Conservation (phyloP, 2,329 filamentous ascomycete genomes). For the Xylariaceae sp. region DNA sequence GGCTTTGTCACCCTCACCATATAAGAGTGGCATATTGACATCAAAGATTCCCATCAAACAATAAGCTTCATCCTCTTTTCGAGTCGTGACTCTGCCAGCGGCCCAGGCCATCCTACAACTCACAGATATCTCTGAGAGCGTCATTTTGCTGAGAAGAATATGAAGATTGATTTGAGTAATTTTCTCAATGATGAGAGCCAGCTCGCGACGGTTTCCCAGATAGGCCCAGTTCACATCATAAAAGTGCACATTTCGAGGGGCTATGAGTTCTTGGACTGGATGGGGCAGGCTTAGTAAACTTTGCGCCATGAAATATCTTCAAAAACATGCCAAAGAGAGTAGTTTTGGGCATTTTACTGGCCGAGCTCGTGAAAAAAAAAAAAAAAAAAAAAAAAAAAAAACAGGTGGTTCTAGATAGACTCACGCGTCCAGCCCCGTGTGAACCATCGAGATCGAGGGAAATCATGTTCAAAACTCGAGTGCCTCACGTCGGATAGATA, state of each 20-base stretch:
- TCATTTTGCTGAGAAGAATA: background rate
- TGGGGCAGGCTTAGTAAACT: background rate
- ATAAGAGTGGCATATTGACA: constrained; percentile 12
- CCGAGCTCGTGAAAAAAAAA: background rate
- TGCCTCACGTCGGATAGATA: background rate
- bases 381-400: background rate
- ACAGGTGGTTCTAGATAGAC: background rate
- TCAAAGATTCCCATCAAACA: constrained; percentile 10
- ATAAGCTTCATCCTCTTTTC: constrained; percentile 10
- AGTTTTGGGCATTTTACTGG: background rate
- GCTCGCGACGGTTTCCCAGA: background rate
- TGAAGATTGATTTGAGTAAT: background rate
- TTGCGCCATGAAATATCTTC: background rate
- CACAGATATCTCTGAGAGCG: background rate
- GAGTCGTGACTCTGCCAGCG: constrained; percentile 1
- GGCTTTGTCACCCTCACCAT: constrained; percentile 8
- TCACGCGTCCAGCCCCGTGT: constrained; percentile 10
- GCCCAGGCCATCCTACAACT: constrained; percentile 7
- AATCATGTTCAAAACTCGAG: background rate
- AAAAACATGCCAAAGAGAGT: background rate
- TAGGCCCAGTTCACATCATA: constrained; percentile 1
- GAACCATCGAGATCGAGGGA: constrained; percentile 8
- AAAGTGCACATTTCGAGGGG: constrained; percentile 1
- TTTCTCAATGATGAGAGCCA: background rate
- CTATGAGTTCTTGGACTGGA: constrained; percentile 8